Evolutionary conservation across 2,329 filamentous ascomycete species (phyloP).

Genomic region (Talaromyces islandicus): DNA sequence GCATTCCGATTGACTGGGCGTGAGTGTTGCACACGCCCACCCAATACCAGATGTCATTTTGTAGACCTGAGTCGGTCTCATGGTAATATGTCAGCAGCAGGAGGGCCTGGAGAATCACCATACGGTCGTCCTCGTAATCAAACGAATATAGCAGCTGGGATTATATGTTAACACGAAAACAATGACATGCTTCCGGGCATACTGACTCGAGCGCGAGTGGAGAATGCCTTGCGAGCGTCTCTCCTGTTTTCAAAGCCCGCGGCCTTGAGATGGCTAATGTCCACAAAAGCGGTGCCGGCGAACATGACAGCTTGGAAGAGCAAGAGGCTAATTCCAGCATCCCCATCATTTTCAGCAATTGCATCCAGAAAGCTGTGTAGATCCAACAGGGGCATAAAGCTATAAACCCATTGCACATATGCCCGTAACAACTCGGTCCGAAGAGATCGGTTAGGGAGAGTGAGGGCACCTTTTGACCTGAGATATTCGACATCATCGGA

Average conservation of each 20-base stretch:
- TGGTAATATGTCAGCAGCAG: constrained; percentile 93
- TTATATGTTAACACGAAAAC: constrained; percentile 7
- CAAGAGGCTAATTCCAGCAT: constrained; percentile 68
- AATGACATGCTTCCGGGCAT: constrained; percentile 3
- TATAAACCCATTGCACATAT: constrained; percentile 81
- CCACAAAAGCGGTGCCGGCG: constrained; percentile 75
- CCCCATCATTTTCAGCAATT: constrained; percentile 60
- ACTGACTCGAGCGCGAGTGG: constrained; percentile 72
- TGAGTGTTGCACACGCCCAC: constrained; percentile 86
- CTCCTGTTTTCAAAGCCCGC: constrained; percentile 72
- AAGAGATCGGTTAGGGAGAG: constrained; percentile 60
- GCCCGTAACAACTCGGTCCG: constrained; percentile 71
- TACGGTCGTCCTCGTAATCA: constrained; percentile 80
- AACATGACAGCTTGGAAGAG: constrained; percentile 94
- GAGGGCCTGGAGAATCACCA: constrained; percentile 75
- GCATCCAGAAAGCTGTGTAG: constrained; percentile 48
- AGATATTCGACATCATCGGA: constrained; percentile 75
- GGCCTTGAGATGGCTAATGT: constrained; percentile 63
- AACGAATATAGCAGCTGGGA: constrained; percentile 75
- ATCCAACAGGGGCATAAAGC: constrained; percentile 80
- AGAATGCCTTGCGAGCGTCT: constrained; percentile 75
- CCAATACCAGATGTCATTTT: constrained; percentile 94
- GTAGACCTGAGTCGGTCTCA: constrained; percentile 75
- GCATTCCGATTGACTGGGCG: constrained; percentile 79
- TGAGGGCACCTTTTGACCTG: constrained; percentile 70